Evolutionary conservation across 2,329 filamentous ascomycete genomes (phyloP), one percentile per base, ranked within the genome.

Genomic region (Colletotrichum tamarilloi): DNA sequence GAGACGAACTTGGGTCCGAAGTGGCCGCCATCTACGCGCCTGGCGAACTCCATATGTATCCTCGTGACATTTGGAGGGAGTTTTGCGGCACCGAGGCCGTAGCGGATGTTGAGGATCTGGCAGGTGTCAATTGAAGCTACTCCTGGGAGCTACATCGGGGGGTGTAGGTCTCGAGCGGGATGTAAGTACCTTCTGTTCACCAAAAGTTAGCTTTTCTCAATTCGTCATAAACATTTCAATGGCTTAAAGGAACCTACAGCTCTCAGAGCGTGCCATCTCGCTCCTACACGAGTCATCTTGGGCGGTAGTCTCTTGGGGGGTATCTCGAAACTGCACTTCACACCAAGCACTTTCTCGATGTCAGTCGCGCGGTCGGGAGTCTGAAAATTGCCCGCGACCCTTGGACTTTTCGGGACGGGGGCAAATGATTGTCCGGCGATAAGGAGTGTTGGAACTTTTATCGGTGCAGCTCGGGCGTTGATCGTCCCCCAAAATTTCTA

Each of bases 21-120:
- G 82, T 96, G 92, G 58, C 93, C 94, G 63, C 89, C 88, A 58
- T 90, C 85, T 72, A 90, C 85, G 76, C 85, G 88, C 59, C 81
- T 80, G 62, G 91, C 90, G 81, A 95, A 95, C 78, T 94, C 90
- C 84, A 97, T 83, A 80, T 94, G 91, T 85, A 97, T 92, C 80
- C 90, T 88, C 58, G 92, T 91, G 67, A 97, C 90, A 79, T 94
- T 90, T 35, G 91, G 87, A 0, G 96, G 95, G 28, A 99, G 87
- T 76, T 94, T 86, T 24, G 94, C 92, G 56, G 97, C 95, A 69
- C 96, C 97, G 35, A 94, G 92, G 72, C 96, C 97, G 81, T 93
- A 87, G 81, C 93, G 91, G 83, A 98, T 87, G 79, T 88, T 86
- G 76, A 97, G 88, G 64, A 97, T 86, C 93, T 97, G 81, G 81